Conservation (phyloP, 305 asterid genomes). For the Andrographis paniculata region DNA sequence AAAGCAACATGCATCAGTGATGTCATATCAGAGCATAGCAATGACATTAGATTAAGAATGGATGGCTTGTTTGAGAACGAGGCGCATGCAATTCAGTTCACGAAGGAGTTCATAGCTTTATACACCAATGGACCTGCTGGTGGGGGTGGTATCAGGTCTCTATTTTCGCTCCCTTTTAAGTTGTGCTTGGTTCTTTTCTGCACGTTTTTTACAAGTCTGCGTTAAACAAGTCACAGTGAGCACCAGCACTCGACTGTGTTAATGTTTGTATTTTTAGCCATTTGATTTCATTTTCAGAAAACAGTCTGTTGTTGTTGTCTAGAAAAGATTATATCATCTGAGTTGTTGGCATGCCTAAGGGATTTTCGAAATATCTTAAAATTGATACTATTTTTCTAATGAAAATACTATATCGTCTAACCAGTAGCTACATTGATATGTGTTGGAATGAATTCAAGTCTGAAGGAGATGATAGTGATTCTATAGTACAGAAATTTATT, state of each 20-base stretch:
- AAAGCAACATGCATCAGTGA: conserved; percentile 32
- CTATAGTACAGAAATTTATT: too few species aligned
- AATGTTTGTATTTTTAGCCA: background rate
- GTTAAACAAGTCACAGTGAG: background rate
- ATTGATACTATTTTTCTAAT: background rate
- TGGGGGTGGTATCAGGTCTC: conserved; percentile 95
- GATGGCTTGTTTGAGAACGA: conserved; percentile 87
- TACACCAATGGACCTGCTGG: conserved; percentile 99
- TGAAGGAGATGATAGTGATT: too few species aligned
- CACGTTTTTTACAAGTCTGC: conserved; percentile 6
- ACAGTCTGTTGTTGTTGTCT: too few species aligned
- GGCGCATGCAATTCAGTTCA: conserved; percentile 68
- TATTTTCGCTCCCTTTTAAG: conserved; percentile 7
- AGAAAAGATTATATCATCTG: too few species aligned
- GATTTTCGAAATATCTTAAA: background rate
- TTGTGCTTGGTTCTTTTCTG: conserved; percentile 8
- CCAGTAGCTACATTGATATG: background rate
- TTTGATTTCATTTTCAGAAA: too few species aligned
- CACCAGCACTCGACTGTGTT: background rate
- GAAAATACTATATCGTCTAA: too few species aligned
- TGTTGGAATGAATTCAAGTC: background rate
- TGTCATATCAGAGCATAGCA: conserved; percentile 23
- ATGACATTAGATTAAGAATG: conserved; percentile 74
- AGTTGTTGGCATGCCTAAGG: too few species aligned
- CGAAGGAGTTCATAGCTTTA: conserved; percentile 73